These are phyloP conservation scores for Yamadazyma scolyti DNA, from an alignment of 805 yeast species.

Conservation along the genomic window DNA sequence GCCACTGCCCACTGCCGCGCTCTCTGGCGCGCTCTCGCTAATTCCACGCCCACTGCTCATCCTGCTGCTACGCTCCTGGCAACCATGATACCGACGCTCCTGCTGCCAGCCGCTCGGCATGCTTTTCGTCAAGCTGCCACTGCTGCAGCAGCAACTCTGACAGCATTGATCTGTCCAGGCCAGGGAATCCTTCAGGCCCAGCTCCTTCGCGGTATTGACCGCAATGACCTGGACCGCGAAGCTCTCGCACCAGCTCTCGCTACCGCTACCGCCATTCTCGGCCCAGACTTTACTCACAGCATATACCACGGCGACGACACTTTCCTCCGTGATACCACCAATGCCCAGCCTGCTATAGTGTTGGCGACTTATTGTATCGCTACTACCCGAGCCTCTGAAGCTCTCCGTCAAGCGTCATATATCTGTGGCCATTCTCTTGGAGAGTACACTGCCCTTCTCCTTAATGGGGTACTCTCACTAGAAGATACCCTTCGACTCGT, in stretches of 20 bases:
- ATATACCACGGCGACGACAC: slow-evolving; percentile 12
- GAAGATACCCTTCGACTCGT: slow-evolving; percentile 40
- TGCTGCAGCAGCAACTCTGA: too few species aligned
- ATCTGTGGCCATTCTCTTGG: slow-evolving; percentile 51
- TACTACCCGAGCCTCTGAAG: slow-evolving; percentile 17
- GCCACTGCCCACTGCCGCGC: too few species aligned
- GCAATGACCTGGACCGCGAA: too few species aligned
- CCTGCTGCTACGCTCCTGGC: too few species aligned
- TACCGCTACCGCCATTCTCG: slow-evolving; percentile 18
- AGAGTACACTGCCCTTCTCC: slow-evolving; percentile 42
- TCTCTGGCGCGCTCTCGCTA: too few species aligned
- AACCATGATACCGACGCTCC: too few species aligned
- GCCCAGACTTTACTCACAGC: slow-evolving; percentile 16
- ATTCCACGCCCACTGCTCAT: too few species aligned
- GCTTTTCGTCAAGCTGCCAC: too few species aligned
- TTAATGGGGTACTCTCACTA: slow-evolving; percentile 32
- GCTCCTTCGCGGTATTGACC: too few species aligned
- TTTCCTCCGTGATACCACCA: slow-evolving; percentile 32
- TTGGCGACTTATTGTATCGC: slow-evolving; percentile 35
- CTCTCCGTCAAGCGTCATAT: slow-evolving; percentile 16
- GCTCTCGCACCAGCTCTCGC: slow-evolving; percentile 12
- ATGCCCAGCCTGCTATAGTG: slow-evolving; percentile 55
- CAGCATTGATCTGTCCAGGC: slow-evolving; percentile 35
- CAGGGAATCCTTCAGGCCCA: slow-evolving; percentile 25
- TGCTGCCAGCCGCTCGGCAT: too few species aligned